phyloP scores from a whole-genome alignment of 148 eudicot genomes.

The Arbutus unedo region DNA sequence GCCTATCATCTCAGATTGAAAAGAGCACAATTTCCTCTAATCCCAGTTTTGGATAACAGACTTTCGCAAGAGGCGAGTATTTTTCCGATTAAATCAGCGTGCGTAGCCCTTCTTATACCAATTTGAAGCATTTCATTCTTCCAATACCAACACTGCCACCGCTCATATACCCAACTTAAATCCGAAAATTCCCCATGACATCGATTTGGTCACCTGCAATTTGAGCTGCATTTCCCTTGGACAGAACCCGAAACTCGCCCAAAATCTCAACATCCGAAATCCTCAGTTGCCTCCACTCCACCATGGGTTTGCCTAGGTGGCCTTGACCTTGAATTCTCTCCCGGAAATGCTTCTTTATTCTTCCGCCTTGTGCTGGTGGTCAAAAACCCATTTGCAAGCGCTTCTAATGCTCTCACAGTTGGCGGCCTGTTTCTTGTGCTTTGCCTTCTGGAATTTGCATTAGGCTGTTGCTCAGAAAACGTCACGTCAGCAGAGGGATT shows the following conservation, averaged over 20 bases:
- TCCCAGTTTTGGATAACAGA: background rate
- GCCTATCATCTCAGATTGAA: background rate
- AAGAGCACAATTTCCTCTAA: background rate
- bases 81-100: background rate
- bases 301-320: slow-evolving; percentile 2
- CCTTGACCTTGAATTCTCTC: slow-evolving; percentile 10
- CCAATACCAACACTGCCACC: background rate
- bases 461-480: slow-evolving; percentile 19
- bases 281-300: slow-evolving; percentile 18
- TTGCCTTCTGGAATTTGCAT: slow-evolving; percentile 30
- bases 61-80: background rate
- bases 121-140: slow-evolving; percentile 7
- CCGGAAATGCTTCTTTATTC: slow-evolving; percentile 7
- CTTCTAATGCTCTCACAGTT: slow-evolving; percentile 38
- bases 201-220: slow-evolving; percentile 6
- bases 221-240: slow-evolving; percentile 17
- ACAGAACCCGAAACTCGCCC: slow-evolving; percentile 7
- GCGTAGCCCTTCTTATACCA: background rate
- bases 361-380: slow-evolving; percentile 26
- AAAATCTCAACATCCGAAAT: slow-evolving; percentile 3
- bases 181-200: background rate
- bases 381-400: slow-evolving; percentile 39
- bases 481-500: background rate
- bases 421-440: slow-evolving; percentile 42
- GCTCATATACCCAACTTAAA: background rate